Percentiles rank a stretch among this genome's conserved stretches.
phyloP scores from a whole-genome alignment of 768 basidiomycete species.

The Hericium erinaceus region DNA sequence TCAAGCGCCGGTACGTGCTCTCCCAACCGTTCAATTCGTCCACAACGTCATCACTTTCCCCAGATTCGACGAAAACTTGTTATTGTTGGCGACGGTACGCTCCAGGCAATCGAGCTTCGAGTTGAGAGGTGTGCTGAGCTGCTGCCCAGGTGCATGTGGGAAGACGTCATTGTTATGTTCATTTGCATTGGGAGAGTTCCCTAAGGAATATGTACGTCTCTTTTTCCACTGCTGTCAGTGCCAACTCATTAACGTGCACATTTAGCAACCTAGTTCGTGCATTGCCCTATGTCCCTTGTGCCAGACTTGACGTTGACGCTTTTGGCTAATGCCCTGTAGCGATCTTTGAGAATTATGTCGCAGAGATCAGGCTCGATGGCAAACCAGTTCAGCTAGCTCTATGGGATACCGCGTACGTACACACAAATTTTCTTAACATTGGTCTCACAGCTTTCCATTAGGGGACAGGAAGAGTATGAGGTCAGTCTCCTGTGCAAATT shows the following conservation, averaged over 20 bases:
- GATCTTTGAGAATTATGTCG: constrained; percentile 97
- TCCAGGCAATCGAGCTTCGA: background rate
- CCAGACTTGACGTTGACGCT: background rate
- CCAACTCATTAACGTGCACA: background rate
- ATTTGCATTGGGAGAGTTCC: constrained; percentile 91
- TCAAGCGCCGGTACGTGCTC: constrained; percentile 10
- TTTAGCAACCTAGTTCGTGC: constrained; percentile 39
- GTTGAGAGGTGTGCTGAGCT: constrained; percentile 5
- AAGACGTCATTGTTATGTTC: constrained; percentile 90
- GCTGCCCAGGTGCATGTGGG: constrained; percentile 74
- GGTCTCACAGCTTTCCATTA: constrained; percentile 25
- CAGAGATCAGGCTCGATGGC: constrained; percentile 94
- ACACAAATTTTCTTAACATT: background rate
- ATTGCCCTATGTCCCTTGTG: background rate
- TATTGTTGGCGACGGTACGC: constrained; percentile 90
- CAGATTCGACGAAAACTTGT: constrained; percentile 93
- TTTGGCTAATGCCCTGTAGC: constrained; percentile 35
- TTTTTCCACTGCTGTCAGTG: background rate
- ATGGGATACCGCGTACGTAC: constrained; percentile 97
- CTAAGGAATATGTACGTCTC: constrained; percentile 83
- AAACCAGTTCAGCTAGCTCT: constrained; percentile 95
- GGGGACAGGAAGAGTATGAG: constrained; percentile 99
- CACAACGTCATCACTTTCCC: too few relatives aligned
- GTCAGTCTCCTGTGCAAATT: constrained; percentile 29
- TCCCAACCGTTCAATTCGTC: background rate